Evolutionary conservation across 148 eudicot species (phyloP).

Genomic region (Chenopodium formosanum): DNA sequence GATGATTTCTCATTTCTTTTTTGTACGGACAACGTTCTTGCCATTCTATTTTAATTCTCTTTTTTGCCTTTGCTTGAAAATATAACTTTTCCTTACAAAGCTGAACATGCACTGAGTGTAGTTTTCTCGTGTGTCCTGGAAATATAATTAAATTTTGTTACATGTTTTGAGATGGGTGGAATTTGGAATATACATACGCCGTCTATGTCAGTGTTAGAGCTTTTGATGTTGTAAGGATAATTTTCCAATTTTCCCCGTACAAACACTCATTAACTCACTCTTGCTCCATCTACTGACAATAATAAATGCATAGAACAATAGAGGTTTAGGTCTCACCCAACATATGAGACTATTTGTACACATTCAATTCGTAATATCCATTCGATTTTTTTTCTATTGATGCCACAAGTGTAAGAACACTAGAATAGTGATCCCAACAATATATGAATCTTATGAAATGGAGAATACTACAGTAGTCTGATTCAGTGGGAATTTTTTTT

Average conservation of each 20-base stretch:
- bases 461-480: neutral
- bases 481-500: neutral
- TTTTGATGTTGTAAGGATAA: neutral
- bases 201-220: neutral
- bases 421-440: neutral
- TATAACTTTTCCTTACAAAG: neutral
- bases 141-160: neutral
- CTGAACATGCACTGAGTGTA: neutral
- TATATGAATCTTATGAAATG: neutral
- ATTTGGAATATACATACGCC: neutral
- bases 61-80: neutral
- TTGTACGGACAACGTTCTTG: neutral
- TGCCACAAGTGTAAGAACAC: no score
- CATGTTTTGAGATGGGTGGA: neutral
- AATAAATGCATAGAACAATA: no score
- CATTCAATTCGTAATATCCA: no score
- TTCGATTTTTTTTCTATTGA: no score
- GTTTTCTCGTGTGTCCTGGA: neutral
- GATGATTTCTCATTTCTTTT: slow-evolving; percentile 13
- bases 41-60: neutral
- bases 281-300: no score
- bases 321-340: no score
- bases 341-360: no score
- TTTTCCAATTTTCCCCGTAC: no score
- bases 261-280: no score